Evolutionary conservation across 495 filamentous ascomycete genomes (phyloP).

Genomic region (Aspergillus egyptiacus): DNA sequence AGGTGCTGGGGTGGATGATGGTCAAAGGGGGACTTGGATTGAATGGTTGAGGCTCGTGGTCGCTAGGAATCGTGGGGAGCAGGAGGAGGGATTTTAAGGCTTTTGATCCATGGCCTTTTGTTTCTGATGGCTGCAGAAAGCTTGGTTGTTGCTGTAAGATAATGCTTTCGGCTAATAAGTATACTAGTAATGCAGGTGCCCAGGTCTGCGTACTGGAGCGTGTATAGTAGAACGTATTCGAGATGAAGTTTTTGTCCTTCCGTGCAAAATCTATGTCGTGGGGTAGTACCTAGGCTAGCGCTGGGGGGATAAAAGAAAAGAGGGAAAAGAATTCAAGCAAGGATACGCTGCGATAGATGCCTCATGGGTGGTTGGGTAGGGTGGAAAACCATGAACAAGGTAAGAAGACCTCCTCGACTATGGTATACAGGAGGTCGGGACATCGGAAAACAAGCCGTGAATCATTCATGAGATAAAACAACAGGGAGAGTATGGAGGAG

Average conservation of each 20-base stretch:
- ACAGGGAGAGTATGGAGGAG: background rate
- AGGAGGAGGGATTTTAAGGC: no score
- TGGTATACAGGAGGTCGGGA: constrained; percentile 13
- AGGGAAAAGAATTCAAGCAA: background rate
- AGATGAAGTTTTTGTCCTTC: background rate
- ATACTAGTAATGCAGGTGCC: no score
- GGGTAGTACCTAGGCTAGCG: constrained; percentile 20
- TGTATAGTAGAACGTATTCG: background rate
- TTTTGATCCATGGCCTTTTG: no score
- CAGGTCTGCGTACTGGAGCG: background rate
- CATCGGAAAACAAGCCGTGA: background rate
- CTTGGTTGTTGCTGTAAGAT: no score
- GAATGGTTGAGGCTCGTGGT: no score
- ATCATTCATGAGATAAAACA: constrained; percentile 6
- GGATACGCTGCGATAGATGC: constrained; percentile 2
- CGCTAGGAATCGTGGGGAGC: no score
- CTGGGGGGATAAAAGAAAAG: background rate
- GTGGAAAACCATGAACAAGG: constrained; percentile 4
- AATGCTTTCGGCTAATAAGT: no score
- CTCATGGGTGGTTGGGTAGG: background rate
- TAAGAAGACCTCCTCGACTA: background rate
- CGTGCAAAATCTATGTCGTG: background rate
- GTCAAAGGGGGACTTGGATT: no score
- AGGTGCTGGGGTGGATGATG: no score
- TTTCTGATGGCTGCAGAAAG: no score